Evolutionary conservation across 768 basidiomycete genomes (phyloP), one percentile per base, ranked within the genome.

Genomic region (Termitomyces sp.): DNA sequence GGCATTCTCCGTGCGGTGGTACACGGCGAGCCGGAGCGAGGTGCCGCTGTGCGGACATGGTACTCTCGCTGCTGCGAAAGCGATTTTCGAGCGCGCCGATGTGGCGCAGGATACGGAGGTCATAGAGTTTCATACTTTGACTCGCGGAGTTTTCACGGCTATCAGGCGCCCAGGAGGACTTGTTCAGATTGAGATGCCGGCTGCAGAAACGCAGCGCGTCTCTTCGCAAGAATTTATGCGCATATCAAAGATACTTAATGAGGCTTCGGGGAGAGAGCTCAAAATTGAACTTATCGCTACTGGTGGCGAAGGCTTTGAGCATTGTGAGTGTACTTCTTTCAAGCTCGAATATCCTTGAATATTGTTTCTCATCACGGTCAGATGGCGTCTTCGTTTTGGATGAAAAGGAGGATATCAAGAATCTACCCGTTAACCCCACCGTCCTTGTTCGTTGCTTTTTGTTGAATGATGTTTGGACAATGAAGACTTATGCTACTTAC

Each of bases 321-420:
- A 47, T 11, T 79, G 77, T 73, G 61, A 63, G 73, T 58, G 3
- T 13, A 1, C 4, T 46, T n/a, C 39, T 45, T 39, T 20, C 34
- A 20, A 37, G 16, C 27, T 34, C 22, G 2, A 22, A 52, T 12
- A 27, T 31, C 8, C n/a, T 9, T 13, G 1, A 6, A 18, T 46
- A 15, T 12, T 7, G 22, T 30, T 13, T 30, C 47, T 31, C 24
- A 30, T 22, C 8, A 9, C 9, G 22, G 39, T n/a, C 6, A 78
- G 76, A 69, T 59, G 49, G 79, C 1, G 47, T 84, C 54, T 61
- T 78, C 1, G 79, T 79, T 57, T 60, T 85, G 6, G 76, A 78
- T 42, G 64, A 62, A 46, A 63, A 61, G n/a, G 64, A 66, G 48
- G 58, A 67, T 20, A 57, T 65, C 1, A 58, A 60, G 46, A 55